phyloP scores from a whole-genome alignment of 2,329 filamentous ascomycete species.

The Exophiala oligosperma region DNA sequence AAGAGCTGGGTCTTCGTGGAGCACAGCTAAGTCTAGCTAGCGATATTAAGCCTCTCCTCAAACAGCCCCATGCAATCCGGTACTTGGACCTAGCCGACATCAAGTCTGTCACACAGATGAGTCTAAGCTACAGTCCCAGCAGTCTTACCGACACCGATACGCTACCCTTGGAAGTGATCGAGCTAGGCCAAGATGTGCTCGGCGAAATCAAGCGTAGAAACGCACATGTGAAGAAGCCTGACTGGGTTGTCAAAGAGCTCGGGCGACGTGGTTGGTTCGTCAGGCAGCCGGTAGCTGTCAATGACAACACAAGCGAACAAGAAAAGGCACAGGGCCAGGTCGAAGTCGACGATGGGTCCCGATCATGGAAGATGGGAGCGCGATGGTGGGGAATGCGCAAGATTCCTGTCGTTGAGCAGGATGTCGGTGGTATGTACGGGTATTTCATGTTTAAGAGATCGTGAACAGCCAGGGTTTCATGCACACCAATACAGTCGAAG shows the following conservation, averaged over 20 bases:
- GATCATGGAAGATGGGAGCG: slow-evolving; percentile 81
- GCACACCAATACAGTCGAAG: background rate
- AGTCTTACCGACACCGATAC: slow-evolving; percentile 61
- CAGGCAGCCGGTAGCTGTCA: slow-evolving; percentile 40
- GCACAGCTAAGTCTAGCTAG: slow-evolving; percentile 58
- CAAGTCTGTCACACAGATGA: slow-evolving; percentile 53
- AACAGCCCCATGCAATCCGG: slow-evolving; percentile 52
- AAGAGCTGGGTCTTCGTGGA: slow-evolving; percentile 73
- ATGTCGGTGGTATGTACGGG: slow-evolving; percentile 60
- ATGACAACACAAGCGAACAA: no score
- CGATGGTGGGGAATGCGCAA: slow-evolving; percentile 82
- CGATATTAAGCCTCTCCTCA: slow-evolving; percentile 66
- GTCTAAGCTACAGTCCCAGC: slow-evolving; percentile 59
- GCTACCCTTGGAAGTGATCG: slow-evolving; percentile 72
- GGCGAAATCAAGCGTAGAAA: slow-evolving; percentile 64
- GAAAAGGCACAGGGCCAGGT: slow-evolving; percentile 10
- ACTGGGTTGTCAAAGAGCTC: slow-evolving; percentile 69
- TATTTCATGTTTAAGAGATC: slow-evolving; percentile 60
- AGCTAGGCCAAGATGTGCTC: slow-evolving; percentile 69
- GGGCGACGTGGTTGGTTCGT: slow-evolving; percentile 71
- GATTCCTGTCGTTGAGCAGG: slow-evolving; percentile 55
- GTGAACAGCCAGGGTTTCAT: slow-evolving; percentile 3
- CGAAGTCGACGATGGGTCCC: slow-evolving; percentile 55
- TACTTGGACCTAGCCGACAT: slow-evolving; percentile 79
- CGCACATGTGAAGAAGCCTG: slow-evolving; percentile 49